Percentiles rank a stretch among this genome's conserved stretches.
These are phyloP conservation scores for Aspergillus uvarum DNA, from an alignment of 2,329 filamentous ascomycete genomes.

Conservation along the genomic window DNA sequence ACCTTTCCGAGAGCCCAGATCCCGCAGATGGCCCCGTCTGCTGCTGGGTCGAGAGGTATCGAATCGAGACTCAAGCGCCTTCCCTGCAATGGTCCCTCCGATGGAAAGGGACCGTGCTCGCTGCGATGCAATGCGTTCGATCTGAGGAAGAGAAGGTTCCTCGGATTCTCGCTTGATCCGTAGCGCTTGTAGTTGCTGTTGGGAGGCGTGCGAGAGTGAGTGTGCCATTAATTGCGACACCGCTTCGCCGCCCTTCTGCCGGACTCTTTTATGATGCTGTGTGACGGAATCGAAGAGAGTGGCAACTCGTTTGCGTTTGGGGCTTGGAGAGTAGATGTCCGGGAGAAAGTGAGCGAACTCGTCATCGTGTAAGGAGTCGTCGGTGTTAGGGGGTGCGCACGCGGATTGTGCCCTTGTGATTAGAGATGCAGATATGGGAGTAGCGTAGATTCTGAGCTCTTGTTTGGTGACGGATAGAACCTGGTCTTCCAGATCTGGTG, in stretches of 20 bases:
- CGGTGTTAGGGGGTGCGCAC: conserved; percentile 31
- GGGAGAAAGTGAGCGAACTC: conserved; percentile 39
- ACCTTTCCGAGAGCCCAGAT: conserved; percentile 13
- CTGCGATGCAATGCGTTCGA: conserved; percentile 31
- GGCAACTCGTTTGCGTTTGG: conserved; percentile 45
- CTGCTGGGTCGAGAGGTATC: conserved; percentile 24
- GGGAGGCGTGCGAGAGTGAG: conserved; percentile 29
- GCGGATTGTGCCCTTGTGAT: conserved; percentile 36
- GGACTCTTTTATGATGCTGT: conserved; percentile 42
- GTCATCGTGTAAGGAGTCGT: conserved; percentile 14
- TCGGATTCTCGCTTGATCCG: conserved; percentile 40
- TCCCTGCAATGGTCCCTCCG: conserved; percentile 27
- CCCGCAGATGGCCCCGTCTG: conserved; percentile 20
- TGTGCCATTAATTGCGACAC: conserved; percentile 43
- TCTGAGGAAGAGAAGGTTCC: conserved; percentile 27
- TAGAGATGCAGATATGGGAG: conserved; percentile 35
- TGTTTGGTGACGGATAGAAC: conserved; percentile 19
- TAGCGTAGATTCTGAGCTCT: conserved; percentile 39
- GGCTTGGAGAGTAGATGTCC: conserved; percentile 40
- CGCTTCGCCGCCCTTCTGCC: conserved; percentile 40
- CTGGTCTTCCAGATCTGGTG: conserved; percentile 22
- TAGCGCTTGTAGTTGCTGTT: conserved; percentile 29
- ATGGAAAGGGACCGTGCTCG: conserved; percentile 37
- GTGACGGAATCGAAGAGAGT: conserved; percentile 44
- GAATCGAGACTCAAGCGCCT: conserved; percentile 16